Evolutionary conservation across 345 rosid species (phyloP), one percentile per base, ranked within the genome.

Genomic region (Pistacia integerrima): DNA sequence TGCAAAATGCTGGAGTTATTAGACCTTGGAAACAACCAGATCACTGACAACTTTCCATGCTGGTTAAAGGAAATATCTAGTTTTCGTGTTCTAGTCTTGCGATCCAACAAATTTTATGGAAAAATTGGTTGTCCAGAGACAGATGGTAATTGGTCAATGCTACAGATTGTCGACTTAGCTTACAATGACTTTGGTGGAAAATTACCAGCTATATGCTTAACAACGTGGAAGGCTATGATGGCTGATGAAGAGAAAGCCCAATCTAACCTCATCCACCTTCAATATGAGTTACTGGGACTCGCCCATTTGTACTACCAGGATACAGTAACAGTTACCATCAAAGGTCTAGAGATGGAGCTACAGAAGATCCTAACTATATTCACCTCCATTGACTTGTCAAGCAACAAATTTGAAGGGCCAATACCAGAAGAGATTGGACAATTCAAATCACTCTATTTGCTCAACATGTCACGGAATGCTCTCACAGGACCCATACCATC

Each of bases 91-190:
- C 86, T 91, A 9, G 82, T 85, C 66, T 54, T 89, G 59, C 88
- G 91, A 14, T 79, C 83, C 7, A 89, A 89, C 67, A 5, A 58
- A 6, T 87, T 91, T 67, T 1, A 80, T 0, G 88, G 91, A 1
- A 14, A 11, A 4, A 78, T 91, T 72, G 63, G 17, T 33, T 85
- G 90, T 80, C 49, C 13, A 36, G 36, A 13, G 8, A 11, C 4
- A 0, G 7, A 54, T 5, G 17, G 13, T 18, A 35, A 57, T 1
- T 85, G 88, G 79, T 74, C n/a, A n/a, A n/a, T n/a, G n/a, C n/a
- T n/a, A n/a, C n/a, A 86, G 12, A 85, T 91, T 16, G 75, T 89
- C 0, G 93, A 89, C 51, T 56, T 88, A 28, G 80, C 91, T 1
- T 11, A 59, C 1, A 91, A 89, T 41, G 0, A 49, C 3, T 89